phyloP scores from a whole-genome alignment of 73 alveolate genomes.

The Paramecium biaurelia region DNA sequence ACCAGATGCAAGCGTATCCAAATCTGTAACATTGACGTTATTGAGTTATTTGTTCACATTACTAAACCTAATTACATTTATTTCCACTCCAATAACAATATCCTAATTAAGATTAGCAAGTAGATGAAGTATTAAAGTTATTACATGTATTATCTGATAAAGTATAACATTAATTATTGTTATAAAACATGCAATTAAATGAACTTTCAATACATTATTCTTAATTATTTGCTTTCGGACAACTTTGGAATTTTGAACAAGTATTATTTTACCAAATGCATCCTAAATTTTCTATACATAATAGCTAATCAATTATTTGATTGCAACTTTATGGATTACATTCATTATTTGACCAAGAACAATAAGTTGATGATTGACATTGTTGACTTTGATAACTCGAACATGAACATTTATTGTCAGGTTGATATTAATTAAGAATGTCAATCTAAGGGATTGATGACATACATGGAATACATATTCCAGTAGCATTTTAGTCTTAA shows the following conservation, averaged over 20 bases:
- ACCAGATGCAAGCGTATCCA: background rate
- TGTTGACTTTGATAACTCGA: background rate
- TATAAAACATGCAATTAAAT: background rate
- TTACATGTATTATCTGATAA: background rate
- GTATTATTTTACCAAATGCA: background rate
- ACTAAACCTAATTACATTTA: background rate
- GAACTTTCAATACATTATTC: background rate
- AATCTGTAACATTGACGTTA: background rate
- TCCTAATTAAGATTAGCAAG: background rate
- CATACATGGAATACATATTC: background rate
- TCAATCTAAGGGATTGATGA: too few relatives aligned
- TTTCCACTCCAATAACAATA: background rate
- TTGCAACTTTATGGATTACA: background rate
- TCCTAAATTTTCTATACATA: background rate
- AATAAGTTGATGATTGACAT: background rate
- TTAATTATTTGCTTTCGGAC: background rate
- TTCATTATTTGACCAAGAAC: background rate
- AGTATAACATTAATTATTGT: background rate
- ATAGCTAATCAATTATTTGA: background rate
- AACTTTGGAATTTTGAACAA: background rate
- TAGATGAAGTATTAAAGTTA: too few relatives aligned
- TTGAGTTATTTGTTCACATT: background rate
- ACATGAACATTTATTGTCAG: background rate
- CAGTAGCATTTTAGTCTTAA: background rate
- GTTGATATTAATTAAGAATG: background rate